Conservation (phyloP, 148 eudicot genomes). For the Amaranthus hypochondriacus region DNA sequence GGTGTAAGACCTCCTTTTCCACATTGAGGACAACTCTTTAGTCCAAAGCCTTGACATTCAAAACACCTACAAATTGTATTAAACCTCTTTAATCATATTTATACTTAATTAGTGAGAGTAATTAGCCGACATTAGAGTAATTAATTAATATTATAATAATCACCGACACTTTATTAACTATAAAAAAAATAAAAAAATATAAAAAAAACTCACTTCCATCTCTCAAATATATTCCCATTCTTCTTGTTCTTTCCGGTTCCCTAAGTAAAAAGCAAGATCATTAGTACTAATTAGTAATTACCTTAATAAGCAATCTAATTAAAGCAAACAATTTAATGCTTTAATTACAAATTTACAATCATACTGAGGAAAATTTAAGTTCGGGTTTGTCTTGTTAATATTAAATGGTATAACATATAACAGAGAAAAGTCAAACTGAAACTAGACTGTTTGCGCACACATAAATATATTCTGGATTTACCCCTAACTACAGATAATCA, state of each 20-base stretch:
- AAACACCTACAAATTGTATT: slow-evolving; percentile 48
- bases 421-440: no score
- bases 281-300: background rate
- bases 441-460: no score
- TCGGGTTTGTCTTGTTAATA: no score
- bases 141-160: background rate
- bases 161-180: background rate
- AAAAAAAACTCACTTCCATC: slow-evolving; percentile 71
- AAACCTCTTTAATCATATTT: no score
- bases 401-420: no score
- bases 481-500: no score
- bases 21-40: slow-evolving; percentile 71
- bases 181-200: background rate
- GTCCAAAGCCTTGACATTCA: slow-evolving; percentile 88
- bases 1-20: slow-evolving; percentile 91
- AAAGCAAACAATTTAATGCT: background rate
- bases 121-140: background rate
- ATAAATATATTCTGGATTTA: no score
- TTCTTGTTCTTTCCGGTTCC: slow-evolving; percentile 93
- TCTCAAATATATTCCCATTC: slow-evolving; percentile 91
- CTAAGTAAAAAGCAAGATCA: slow-evolving; percentile 25
- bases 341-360: background rate
- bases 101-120: background rate
- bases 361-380: no score
- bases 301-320: background rate